Conservation (phyloP, 306 rosid genomes). For the Dalbergia cultrata region DNA sequence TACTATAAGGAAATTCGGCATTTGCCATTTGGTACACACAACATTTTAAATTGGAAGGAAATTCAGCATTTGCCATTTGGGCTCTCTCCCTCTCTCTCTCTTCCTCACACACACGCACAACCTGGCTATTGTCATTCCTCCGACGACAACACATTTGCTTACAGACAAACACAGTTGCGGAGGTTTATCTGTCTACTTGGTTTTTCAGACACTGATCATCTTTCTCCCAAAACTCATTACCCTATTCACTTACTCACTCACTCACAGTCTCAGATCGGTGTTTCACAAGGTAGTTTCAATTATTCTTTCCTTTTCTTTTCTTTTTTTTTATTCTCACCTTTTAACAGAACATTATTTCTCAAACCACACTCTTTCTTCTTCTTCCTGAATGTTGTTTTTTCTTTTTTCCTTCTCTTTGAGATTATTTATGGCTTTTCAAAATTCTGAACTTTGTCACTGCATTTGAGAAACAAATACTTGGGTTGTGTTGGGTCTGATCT, state of each 20-base stretch:
- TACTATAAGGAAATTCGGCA: constrained; percentile 4
- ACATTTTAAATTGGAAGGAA: constrained; percentile 1
- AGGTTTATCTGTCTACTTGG: constrained; percentile 20
- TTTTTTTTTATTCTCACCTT: not conserved
- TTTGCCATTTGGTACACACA: constrained; percentile 41
- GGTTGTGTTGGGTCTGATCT: constrained; percentile 34
- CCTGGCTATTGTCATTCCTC: constrained; percentile 41
- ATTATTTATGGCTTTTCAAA: constrained; percentile 3
- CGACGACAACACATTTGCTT: constrained; percentile 33
- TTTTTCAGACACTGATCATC: constrained; percentile 13
- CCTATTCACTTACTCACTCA: constrained; percentile 30
- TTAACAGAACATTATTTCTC: constrained; percentile 13
- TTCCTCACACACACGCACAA: constrained; percentile 29
- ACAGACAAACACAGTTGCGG: constrained; percentile 14
- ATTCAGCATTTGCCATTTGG: constrained; percentile 45
- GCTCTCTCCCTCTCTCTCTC: not conserved
- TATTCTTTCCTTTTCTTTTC: not conserved
- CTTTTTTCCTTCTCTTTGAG: not conserved
- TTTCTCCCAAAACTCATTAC: constrained; percentile 29
- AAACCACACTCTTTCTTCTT: constrained; percentile 43
- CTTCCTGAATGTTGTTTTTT: not conserved
- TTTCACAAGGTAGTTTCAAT: constrained; percentile 43
- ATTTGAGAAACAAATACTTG: constrained; percentile 38
- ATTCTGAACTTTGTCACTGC: constrained; percentile 31
- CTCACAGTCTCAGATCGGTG: constrained; percentile 49